Evolutionary conservation across 106 monocot genomes (phyloP).

Genomic region (Hemerocallis citrina): DNA sequence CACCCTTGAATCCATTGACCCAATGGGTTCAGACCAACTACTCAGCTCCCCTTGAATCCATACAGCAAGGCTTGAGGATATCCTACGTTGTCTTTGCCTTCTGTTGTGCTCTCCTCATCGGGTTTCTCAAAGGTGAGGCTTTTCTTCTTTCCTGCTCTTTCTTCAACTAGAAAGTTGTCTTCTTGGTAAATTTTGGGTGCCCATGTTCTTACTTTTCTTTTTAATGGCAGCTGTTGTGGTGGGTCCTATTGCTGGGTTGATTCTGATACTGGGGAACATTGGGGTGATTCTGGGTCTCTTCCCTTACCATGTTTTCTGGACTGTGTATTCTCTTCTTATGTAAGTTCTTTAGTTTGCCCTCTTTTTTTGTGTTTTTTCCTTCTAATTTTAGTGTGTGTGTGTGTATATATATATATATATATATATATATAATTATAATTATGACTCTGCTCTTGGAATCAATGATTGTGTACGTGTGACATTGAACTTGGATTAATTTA

Average conservation of each 20-base stretch:
- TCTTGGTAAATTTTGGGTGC: neutral
- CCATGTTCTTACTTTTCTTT: neutral
- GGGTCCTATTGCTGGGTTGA: conserved; percentile 66
- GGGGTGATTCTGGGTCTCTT: conserved; percentile 64
- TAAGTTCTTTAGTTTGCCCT: conserved; percentile 19
- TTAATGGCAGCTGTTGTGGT: conserved; percentile 53
- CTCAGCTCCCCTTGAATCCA: conserved; percentile 18
- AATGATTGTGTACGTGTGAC: too few species aligned
- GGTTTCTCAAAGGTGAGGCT: conserved; percentile 65
- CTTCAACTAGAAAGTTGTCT: neutral
- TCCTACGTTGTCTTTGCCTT: conserved; percentile 62
- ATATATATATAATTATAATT: too few species aligned
- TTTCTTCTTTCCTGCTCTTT: neutral
- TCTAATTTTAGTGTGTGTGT: too few species aligned
- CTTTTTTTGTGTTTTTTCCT: neutral
- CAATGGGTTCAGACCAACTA: conserved; percentile 26
- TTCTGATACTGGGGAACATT: conserved; percentile 68
- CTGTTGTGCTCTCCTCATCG: conserved; percentile 63
- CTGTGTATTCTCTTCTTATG: conserved; percentile 61
- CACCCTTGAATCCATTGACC: conserved; percentile 9
- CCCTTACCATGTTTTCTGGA: conserved; percentile 84
- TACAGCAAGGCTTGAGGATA: conserved; percentile 16
- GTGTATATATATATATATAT: too few species aligned
- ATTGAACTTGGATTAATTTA: too few species aligned
- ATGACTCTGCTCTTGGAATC: too few species aligned